phyloP scores from a whole-genome alignment of 2,329 filamentous ascomycete species.

The Berkeleyomyces basicola region DNA sequence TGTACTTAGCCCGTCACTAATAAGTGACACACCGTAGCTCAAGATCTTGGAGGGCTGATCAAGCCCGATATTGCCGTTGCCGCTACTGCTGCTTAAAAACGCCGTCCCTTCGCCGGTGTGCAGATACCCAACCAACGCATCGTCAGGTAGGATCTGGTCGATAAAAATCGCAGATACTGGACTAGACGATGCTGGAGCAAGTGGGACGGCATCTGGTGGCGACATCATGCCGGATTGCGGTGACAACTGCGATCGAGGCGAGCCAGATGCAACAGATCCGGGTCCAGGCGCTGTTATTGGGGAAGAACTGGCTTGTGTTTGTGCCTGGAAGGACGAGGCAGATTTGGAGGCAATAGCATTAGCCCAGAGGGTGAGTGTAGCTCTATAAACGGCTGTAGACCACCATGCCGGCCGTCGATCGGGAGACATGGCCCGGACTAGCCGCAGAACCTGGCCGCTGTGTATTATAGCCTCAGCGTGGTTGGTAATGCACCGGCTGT shows the following conservation, averaged over 20 bases:
- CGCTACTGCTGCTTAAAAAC: constrained; percentile 21
- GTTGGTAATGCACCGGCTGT: constrained; percentile 47
- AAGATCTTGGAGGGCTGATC: constrained; percentile 26
- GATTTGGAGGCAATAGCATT: constrained; percentile 29
- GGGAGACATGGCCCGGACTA: constrained; percentile 42
- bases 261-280: neutral
- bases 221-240: neutral
- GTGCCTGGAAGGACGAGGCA: neutral
- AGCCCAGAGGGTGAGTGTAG: constrained; percentile 43
- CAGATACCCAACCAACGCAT: constrained; percentile 23
- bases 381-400: constrained; percentile 54
- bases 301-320: neutral
- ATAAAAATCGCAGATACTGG: constrained; percentile 19
- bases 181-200: neutral
- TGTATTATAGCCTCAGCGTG: constrained; percentile 49
- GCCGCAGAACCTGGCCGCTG: constrained; percentile 47
- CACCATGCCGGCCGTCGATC: constrained; percentile 52
- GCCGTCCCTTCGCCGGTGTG: constrained; percentile 25
- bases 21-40: constrained; percentile 24
- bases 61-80: constrained; percentile 22
- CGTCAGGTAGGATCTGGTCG: constrained; percentile 26
- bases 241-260: constrained; percentile 4
- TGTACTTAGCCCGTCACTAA: constrained; percentile 26
- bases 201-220: neutral
- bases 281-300: neutral